Conservation (phyloP, 2,329 filamentous ascomycete species). For the Fusarium ramigenum region DNA sequence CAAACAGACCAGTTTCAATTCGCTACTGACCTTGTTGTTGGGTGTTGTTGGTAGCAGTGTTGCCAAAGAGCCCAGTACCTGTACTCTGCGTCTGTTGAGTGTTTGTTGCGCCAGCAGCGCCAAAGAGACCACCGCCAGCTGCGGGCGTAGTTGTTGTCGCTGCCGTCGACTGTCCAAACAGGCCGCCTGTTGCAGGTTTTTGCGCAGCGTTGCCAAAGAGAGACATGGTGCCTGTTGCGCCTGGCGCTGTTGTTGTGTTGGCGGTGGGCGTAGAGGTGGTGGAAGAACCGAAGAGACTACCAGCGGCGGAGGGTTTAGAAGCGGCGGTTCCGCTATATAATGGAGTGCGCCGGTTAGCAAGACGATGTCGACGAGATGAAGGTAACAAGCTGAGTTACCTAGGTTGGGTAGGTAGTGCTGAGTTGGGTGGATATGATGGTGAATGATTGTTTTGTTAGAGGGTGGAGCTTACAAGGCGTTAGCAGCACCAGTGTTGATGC, state of each 20-base stretch:
- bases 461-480: slow-evolving; percentile 56
- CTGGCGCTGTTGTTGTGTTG: slow-evolving; percentile 41
- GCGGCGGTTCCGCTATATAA: slow-evolving; percentile 39
- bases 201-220: slow-evolving; percentile 37
- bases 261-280: slow-evolving; percentile 34
- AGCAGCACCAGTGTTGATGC: slow-evolving; percentile 70
- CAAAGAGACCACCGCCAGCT: slow-evolving; percentile 47
- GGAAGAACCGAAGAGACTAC: slow-evolving; percentile 51
- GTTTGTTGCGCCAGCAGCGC: slow-evolving; percentile 36
- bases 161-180: slow-evolving; percentile 46
- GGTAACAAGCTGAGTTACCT: neutral
- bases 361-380: neutral
- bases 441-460: slow-evolving; percentile 38
- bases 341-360: slow-evolving; percentile 29
- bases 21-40: slow-evolving; percentile 40
- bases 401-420: neutral
- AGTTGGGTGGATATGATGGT: slow-evolving; percentile 26
- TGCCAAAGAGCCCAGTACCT: slow-evolving; percentile 47
- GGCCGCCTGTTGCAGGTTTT: slow-evolving; percentile 42
- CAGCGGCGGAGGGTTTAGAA: slow-evolving; percentile 48
- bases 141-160: slow-evolving; percentile 32
- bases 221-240: slow-evolving; percentile 46
- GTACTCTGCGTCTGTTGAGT: slow-evolving; percentile 42
- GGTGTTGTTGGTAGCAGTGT: slow-evolving; percentile 29
- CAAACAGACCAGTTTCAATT: slow-evolving; percentile 20